Evolutionary conservation across 2,329 filamentous ascomycete genomes (phyloP), one percentile per base, ranked within the genome.

Genomic region (Stagonosporopsis tanaceti): DNA sequence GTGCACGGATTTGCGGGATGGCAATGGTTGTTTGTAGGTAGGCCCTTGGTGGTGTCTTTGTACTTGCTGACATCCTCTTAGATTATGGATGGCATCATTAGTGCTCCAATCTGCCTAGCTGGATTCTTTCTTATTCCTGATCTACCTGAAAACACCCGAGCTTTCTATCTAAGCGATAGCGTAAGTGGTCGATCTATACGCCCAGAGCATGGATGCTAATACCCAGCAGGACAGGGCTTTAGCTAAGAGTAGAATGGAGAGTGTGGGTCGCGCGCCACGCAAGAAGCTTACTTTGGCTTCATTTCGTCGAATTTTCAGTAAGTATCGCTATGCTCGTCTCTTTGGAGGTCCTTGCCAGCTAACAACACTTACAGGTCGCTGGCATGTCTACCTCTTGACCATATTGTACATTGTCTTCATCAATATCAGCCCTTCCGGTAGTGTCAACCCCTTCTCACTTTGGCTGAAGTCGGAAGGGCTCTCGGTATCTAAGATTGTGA

Each of bases 11-110:
- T 66, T 15, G 58, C 58, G 0, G 66, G 65, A 1, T 69, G 66
- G 66, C 64, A 66, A 32, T 69, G 66, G 66, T 47, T 69, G 1
- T 69, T 67, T 45, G 54, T 67, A 17, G 55, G 61, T 55, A 3
- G 3, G 2, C 22, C 3, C 8, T 6, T 35, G 17, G 3, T 7
- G 5, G 9, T n/a, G 1, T 2, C 9, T 4, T 20, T n/a, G 7
- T 4, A 6, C 6, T 24, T 15, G 20, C 41, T 53, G 22, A 59
- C 37, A 2, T 17, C 12, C 1, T 15, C 4, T 12, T 25, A 61
- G 61, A 63, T 63, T 4, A 63, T 69, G 53, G 64, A 69, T 39
- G 57, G 64, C 17, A n/a, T 61, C 45, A 55, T 65, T 38, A 55
- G 56, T 59, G 50, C 57, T 20, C 51, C 57, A 14, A 55, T 67